Evolutionary conservation across 768 basidiomycete genomes (phyloP).

Genomic region (Leccinum obscurum): DNA sequence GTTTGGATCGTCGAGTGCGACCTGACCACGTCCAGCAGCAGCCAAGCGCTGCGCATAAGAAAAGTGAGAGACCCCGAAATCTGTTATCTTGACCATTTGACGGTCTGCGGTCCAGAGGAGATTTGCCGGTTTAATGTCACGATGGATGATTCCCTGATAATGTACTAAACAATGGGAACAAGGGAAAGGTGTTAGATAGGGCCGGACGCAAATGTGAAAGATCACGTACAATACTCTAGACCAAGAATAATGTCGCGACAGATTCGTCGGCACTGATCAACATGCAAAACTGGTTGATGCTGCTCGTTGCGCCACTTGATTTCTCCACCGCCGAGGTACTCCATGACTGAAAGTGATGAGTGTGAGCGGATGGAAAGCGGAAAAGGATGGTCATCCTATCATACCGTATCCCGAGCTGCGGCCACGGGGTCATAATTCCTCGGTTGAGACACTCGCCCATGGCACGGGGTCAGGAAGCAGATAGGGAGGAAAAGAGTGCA

Average conservation of each 20-base stretch:
- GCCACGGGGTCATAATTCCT: slow-evolving; percentile 35
- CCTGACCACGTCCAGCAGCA: slow-evolving; percentile 47
- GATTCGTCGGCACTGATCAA: slow-evolving; percentile 82
- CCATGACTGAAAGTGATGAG: slow-evolving; percentile 69
- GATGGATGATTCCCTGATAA: slow-evolving; percentile 96
- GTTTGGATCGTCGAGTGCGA: slow-evolving; percentile 43
- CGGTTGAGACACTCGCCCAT: slow-evolving; percentile 32
- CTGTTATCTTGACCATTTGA: slow-evolving; percentile 91
- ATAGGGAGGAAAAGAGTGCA: slow-evolving; percentile 18
- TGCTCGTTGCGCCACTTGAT: slow-evolving; percentile 79
- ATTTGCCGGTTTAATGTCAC: slow-evolving; percentile 99
- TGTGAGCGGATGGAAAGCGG: slow-evolving; percentile 22
- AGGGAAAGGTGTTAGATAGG: slow-evolving; percentile 4
- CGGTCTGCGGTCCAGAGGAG: slow-evolving; percentile 88
- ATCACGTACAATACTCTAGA: slow-evolving; percentile 85
- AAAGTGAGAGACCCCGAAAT: slow-evolving; percentile 97
- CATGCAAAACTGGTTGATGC: slow-evolving; percentile 71
- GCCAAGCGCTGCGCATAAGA: slow-evolving; percentile 84
- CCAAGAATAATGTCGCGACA: slow-evolving; percentile 93
- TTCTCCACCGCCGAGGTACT: slow-evolving; percentile 94
- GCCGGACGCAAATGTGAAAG: slow-evolving; percentile 7
- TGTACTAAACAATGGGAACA: slow-evolving; percentile 62
- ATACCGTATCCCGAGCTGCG: slow-evolving; percentile 32
- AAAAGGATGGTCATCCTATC: slow-evolving; percentile 24
- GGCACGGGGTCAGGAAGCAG: slow-evolving; percentile 25